Percentiles rank a stretch among this genome's conserved stretches.
Evolutionary conservation across 345 rosid genomes (phyloP).

Genomic region (Heritiera littoralis): DNA sequence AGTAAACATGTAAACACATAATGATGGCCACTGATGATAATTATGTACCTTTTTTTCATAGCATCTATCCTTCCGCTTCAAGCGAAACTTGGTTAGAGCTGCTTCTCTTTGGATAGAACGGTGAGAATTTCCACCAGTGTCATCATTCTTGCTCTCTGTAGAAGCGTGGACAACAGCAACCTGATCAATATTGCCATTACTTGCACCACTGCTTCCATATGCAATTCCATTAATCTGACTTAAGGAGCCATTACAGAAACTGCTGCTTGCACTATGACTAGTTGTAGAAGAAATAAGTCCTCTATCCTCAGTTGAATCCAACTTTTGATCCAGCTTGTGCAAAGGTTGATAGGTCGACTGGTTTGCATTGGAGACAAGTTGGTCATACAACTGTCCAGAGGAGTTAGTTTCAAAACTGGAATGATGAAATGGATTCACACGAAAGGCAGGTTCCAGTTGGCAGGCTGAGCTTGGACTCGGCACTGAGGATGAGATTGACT

Average conservation of each 20-base stretch:
- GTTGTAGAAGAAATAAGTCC: conserved; percentile 52
- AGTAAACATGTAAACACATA: not conserved
- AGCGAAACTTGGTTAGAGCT: conserved; percentile 79
- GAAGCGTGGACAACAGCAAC: conserved; percentile 35
- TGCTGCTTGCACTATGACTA: conserved; percentile 65
- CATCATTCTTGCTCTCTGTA: conserved; percentile 56
- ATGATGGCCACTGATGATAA: not conserved
- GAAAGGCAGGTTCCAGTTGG: conserved; percentile 50
- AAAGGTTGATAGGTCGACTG: conserved; percentile 34
- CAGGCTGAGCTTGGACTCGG: conserved; percentile 60
- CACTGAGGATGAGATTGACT: conserved; percentile 42
- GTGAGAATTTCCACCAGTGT: conserved; percentile 41
- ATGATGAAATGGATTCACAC: conserved; percentile 38
- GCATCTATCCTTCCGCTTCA: conserved; percentile 96
- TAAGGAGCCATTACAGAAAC: conserved; percentile 56
- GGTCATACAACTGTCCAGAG: conserved; percentile 41
- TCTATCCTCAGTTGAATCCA: conserved; percentile 50
- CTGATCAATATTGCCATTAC: conserved; percentile 54
- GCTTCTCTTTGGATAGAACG: conserved; percentile 79
- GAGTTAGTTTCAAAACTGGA: conserved; percentile 40
- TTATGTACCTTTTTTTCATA: conserved; percentile 80
- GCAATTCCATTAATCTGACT: conserved; percentile 46
- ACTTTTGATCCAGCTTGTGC: conserved; percentile 36
- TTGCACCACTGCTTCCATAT: conserved; percentile 52
- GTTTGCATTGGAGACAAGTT: conserved; percentile 39